Evolutionary conservation across 2,329 filamentous ascomycete species (phyloP), one percentile per base, ranked within the genome.

Genomic region (Neurospora sp.): DNA sequence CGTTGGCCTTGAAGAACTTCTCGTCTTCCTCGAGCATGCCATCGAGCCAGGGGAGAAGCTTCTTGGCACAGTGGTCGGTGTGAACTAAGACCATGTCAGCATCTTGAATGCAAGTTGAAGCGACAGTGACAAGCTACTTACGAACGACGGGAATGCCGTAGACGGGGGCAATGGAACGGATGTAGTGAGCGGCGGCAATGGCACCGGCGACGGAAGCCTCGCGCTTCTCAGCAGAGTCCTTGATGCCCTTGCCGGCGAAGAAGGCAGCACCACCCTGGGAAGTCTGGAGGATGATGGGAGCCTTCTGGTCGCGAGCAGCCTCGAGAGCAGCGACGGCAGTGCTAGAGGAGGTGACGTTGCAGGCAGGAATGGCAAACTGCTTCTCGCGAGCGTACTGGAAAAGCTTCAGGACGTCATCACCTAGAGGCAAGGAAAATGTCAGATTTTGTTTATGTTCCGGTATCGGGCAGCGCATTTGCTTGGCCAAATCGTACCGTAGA

Each of bases 61-160:
- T 98, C 92, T 98, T 98, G 80, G 96, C 95, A 84, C 95, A 97
- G 87, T 98, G 96, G 82, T 99, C 96, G 80, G 95, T 96, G 89
- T 97, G 94, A 71, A 98, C 69, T 71, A 52, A 37, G n/a, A 41
- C 33, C 15, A 40, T 19, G 41, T 57, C 1, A 57, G 67, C 19
- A 23, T 66, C 1, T 36, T 37, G 12, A 37, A n/a, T 4, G 41
- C 12, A 1, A 8, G 23, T 33, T 62, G 52, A 17, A 28, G 1
- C 52, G 12, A n/a, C 15, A n/a, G 12, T 33, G 38, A 68, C 17
- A 36, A 19, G 41, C 41, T 37, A 73, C 72, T 41, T 65, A 73
- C 72, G 89, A 77, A 98, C 86, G 76, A 97, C 93, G 78, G 95
- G 95, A 75, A 98, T 85, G 76, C 91, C 93, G 83, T 99, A 99